Base-by-base conservation (phyloP, 345 rosid genomes). In the Murraya koenigii region DNA sequence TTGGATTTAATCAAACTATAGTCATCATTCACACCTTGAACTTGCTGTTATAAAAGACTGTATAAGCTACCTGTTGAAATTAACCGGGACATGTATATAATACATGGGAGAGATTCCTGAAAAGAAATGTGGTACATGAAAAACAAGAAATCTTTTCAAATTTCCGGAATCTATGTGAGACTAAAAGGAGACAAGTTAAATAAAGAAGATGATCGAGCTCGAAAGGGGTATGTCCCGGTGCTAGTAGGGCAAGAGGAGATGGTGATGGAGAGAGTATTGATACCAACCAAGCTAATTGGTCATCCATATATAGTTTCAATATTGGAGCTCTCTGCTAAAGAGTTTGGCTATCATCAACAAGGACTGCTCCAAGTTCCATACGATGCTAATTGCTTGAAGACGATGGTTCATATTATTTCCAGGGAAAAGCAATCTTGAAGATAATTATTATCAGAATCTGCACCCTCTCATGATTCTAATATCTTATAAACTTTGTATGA, bases 191-290 rank as follows among this genome's bases (percentile, higher is more conserved):
- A 15, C 38, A n/a, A n/a, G 30, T 44, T 44, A 44, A 32, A 8
- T n/a, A 64, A 41, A 22, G 78, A 55, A 3, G 69, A 28, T 39
- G 68, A 55, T 33, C 68, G 80, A 41, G 69, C 33, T 10, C 74
- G 68, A 55, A 84, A 84, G 69, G 86, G 86, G 5, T 81, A 72
- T 28, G 66, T 81, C 17, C 86, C 86, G 23, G 69, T 81, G 68
- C 47, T 84, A 33, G 86, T 78, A 0, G 84, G 86, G 23, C 71
- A 36, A 1, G 82, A 54, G 7, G 76, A 59, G 55, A 41, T 15
- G 44, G 33, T 25, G 54, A 75, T 68, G 79, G 82, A 78, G 80
- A 81, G 80, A 39, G 28, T 84, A 2, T 25, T 52, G 65, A 2
- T 84, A 20, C 87, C 84, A 4, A 74, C 82, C 52, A 79, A 81